Base-by-base conservation (phyloP, 768 basidiomycete species). In the Vararia minispora region DNA sequence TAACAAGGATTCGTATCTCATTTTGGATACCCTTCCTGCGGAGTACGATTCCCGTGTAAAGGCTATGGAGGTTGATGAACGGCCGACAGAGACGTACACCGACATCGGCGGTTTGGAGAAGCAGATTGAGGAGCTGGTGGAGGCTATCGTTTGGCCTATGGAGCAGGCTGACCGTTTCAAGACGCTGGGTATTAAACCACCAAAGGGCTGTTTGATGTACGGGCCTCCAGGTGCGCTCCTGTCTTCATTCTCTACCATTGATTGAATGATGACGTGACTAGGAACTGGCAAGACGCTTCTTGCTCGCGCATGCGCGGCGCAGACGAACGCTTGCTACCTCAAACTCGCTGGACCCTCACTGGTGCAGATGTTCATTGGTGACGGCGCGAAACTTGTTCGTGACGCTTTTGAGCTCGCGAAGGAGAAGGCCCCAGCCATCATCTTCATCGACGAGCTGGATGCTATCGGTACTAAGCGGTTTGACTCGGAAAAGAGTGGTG, bases 351-450 rank as follows among this genome's bases (percentile, higher is more conserved):
- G 90, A 14, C 94, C 95, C 18, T 92, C 92, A 35, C 74, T 99
- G 37, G 95, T 99, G 10, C 95, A 99, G 62, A 99, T 98, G 95
- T 99, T 94, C 60, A 99, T 99, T 49, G 95, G 95, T 61, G 95
- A 98, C 58, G 95, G 95, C 53, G 95, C 95, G 39, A 98, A 97
- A 60, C 77, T 99, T 35, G 95, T 99, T 16, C 87, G 95, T 32
- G 95, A 99, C 53, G 94, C 94, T 3, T 98, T 99, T 56, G 91
- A 92, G 32, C 71, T 99, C 32, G 95, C 95, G 13, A 98, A 97
- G 61, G 87, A 95, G 69, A 97, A 98, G 54, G 87, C 91, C 2
- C 92, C 92, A 5, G 85, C 91, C n/a, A 97, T 97, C 58, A 97
- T 98, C 59, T 97, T 97, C 63, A 97, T 97, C 47, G 94, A 98